A percentile compares a stretch with the other conserved stretches of the same genome.
phyloP scores from a whole-genome alignment of 768 basidiomycete genomes.

The Lactifluus rugatus region DNA sequence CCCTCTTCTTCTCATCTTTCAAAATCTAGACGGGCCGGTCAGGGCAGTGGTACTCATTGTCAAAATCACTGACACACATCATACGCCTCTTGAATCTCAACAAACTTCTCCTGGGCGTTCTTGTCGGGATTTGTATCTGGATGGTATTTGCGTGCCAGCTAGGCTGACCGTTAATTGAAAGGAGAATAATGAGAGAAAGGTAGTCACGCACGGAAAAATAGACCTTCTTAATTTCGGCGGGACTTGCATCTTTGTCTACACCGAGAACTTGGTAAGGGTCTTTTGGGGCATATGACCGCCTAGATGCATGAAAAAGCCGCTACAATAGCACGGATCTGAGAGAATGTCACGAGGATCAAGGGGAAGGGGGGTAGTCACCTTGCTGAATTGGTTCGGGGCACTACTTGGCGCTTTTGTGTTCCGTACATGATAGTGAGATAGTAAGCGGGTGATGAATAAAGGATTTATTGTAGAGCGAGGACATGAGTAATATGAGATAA shows the following conservation, averaged over 20 bases:
- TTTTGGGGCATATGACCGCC: constrained; percentile 44
- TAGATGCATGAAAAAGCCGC: constrained; percentile 71
- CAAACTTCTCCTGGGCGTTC: constrained; percentile 81
- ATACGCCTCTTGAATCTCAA: constrained; percentile 96
- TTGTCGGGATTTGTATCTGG: constrained; percentile 96
- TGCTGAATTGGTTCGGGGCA: constrained; percentile 10
- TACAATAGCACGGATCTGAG: constrained; percentile 25
- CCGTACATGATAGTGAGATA: neutral
- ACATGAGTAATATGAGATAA: constrained; percentile 44
- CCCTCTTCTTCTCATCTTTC: constrained; percentile 90
- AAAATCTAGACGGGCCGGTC: constrained; percentile 47
- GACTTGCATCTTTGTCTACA: constrained; percentile 69
- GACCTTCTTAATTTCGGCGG: constrained; percentile 91
- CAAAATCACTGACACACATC: constrained; percentile 50
- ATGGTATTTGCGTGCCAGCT: constrained; percentile 98
- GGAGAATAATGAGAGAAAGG: constrained; percentile 1
- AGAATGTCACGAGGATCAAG: constrained; percentile 1
- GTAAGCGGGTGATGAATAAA: constrained; percentile 1
- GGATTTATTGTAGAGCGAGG: constrained; percentile 27
- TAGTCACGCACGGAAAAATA: constrained; percentile 76
- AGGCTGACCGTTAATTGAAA: constrained; percentile 18
- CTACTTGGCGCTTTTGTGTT: neutral
- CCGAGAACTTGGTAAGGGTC: constrained; percentile 92
- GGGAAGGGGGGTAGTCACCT: constrained; percentile 5
- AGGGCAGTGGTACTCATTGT: neutral